Conservation (phyloP, 2,329 filamentous ascomycete genomes). For the Xylaria hypoxylon region DNA sequence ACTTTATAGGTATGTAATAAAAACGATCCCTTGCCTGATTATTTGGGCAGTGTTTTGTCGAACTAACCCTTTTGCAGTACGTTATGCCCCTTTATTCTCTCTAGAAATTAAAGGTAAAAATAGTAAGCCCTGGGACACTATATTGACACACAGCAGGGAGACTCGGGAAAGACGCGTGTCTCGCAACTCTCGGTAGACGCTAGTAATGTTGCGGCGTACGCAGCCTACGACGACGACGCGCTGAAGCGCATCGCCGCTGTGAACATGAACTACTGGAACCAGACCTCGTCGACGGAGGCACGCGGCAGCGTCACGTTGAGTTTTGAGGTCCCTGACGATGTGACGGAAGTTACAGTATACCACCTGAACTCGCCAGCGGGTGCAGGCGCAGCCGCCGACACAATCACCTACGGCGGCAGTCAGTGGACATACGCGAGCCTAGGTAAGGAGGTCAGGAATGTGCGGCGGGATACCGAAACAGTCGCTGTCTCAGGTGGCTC, state of each 20-base stretch:
- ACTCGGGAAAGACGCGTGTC: constrained; percentile 48
- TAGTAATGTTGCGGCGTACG: constrained; percentile 48
- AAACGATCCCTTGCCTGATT: background rate
- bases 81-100: background rate
- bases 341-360: constrained; percentile 45
- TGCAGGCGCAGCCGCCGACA: constrained; percentile 50
- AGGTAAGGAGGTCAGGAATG: constrained; percentile 51
- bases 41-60: background rate
- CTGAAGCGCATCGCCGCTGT: constrained; percentile 49
- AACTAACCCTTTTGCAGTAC: constrained; percentile 27
- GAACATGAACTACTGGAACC: constrained; percentile 55
- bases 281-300: constrained; percentile 44
- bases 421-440: constrained; percentile 54
- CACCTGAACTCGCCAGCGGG: constrained; percentile 51
- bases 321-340: constrained; percentile 42
- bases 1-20: constrained; percentile 50
- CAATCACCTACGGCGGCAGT: constrained; percentile 54
- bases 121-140: too few species aligned
- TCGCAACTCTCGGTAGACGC: constrained; percentile 38
- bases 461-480: constrained; percentile 49
- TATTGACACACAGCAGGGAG: constrained; percentile 22
- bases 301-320: constrained; percentile 44
- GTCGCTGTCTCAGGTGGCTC: constrained; percentile 46
- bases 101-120: background rate
- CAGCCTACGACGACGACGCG: constrained; percentile 45